Conservation (phyloP, 495 filamentous ascomycete genomes). For the Penicillium nucicola region DNA sequence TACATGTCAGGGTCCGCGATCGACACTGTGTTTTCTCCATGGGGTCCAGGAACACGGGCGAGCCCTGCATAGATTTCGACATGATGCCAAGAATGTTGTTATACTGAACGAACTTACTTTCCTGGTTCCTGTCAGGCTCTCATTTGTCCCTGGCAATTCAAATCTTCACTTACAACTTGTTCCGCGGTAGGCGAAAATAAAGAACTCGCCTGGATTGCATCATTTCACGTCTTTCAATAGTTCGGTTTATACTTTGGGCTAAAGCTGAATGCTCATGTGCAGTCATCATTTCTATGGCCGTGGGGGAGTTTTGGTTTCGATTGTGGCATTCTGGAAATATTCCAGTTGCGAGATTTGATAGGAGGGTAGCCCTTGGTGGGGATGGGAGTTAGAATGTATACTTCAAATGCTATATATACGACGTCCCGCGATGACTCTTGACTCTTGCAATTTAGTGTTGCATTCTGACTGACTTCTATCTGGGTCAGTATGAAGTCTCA, state of each 20-base stretch:
- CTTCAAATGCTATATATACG: not conserved
- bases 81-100: slow-evolving; percentile 29
- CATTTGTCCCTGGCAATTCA: not conserved
- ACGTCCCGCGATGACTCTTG: not conserved
- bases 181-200: slow-evolving; percentile 1
- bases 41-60: not conserved
- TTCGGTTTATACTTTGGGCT: not conserved
- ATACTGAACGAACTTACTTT: slow-evolving; percentile 1
- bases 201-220: slow-evolving; percentile 4
- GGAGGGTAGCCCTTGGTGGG: not conserved
- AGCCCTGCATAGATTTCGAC: slow-evolving; percentile 16
- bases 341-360: not conserved
- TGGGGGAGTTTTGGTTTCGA: too few species aligned
- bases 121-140: not conserved
- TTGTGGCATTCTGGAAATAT: not conserved
- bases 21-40: slow-evolving; percentile 10
- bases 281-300: not conserved
- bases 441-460: not conserved
- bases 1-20: slow-evolving; percentile 17
- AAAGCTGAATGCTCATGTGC: not conserved
- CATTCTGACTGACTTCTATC: not conserved
- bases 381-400: not conserved
- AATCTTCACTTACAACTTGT: not conserved
- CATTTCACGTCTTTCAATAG: not conserved
- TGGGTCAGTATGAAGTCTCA: slow-evolving; percentile 17